These are phyloP conservation scores for Corymbia calophylla DNA, from an alignment of 441 rosid species.

Conservation along the genomic window DNA sequence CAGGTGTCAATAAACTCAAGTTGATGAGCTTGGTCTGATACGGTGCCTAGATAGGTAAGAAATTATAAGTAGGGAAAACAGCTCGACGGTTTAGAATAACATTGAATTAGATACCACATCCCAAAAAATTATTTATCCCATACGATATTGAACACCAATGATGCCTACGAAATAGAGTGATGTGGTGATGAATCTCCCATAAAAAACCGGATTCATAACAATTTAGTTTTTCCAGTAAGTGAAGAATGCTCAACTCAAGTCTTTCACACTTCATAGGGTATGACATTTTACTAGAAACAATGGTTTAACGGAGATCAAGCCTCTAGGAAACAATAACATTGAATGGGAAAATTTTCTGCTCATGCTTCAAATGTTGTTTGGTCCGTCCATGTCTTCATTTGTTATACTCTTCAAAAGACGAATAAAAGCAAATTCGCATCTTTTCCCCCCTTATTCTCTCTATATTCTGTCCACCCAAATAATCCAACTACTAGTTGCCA, in stretches of 20 bases:
- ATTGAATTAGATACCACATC: not conserved
- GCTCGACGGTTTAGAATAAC: not conserved
- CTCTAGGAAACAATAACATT: not conserved
- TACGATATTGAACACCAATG: not conserved
- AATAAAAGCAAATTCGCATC: not conserved
- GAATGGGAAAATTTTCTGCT: not conserved
- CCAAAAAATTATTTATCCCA: not conserved
- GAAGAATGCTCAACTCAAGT: not conserved
- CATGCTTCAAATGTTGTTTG: not conserved
- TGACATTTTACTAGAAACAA: not conserved
- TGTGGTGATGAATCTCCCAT: not conserved
- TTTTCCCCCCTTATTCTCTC: not conserved
- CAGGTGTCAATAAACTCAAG: constrained; percentile 39
- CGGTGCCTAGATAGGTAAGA: constrained; percentile 54
- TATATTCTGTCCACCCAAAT: not conserved
- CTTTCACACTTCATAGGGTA: not conserved
- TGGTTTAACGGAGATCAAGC: not conserved
- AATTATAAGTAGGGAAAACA: not conserved
- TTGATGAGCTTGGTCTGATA: constrained; percentile 85
- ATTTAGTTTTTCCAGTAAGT: not conserved
- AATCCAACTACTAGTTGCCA: not conserved
- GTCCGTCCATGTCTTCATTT: not conserved
- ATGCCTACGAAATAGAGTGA: not conserved
- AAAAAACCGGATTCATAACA: not conserved
- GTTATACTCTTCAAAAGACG: not conserved